Conservation (phyloP, 2,329 filamentous ascomycete species). For the Lachnellula hyalina region DNA sequence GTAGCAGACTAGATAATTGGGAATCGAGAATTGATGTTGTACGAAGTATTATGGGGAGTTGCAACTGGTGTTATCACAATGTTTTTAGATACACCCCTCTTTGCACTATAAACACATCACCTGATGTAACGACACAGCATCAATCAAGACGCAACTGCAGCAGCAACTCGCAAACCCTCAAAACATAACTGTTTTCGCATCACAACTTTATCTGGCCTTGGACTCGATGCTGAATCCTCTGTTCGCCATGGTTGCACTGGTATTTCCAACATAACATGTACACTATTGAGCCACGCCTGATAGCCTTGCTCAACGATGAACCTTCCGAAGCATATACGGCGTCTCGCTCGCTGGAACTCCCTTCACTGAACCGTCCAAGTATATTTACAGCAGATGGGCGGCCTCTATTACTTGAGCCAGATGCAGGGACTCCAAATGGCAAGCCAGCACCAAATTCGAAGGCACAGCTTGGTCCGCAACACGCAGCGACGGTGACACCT, state of each 20-base stretch:
- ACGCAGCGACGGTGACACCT: conserved; percentile 10
- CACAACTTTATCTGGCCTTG: not conserved
- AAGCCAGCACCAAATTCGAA: conserved; percentile 14
- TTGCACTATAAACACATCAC: too few relatives aligned
- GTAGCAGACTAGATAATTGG: too few relatives aligned
- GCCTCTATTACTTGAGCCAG: conserved; percentile 46
- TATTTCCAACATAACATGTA: conserved; percentile 20
- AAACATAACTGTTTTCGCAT: too few relatives aligned
- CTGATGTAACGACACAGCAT: too few relatives aligned
- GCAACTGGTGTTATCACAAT: too few relatives aligned
- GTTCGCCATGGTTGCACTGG: not conserved
- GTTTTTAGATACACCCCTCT: too few relatives aligned
- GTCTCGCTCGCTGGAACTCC: conserved; percentile 44
- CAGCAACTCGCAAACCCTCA: too few relatives aligned
- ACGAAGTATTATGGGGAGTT: too few relatives aligned
- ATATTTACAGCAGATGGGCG: conserved; percentile 40
- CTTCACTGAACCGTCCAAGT: conserved; percentile 46
- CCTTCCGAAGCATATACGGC: conserved; percentile 32
- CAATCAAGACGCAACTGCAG: too few relatives aligned
- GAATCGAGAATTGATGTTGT: not conserved
- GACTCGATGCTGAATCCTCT: not conserved
- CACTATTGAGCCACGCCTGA: conserved; percentile 63
- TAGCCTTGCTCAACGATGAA: conserved; percentile 57
- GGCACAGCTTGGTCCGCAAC: conserved; percentile 14
- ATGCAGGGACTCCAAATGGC: conserved; percentile 32